Evolutionary conservation across 805 yeast genomes (phyloP).

Genomic region (Wickerhamiella azyma): DNA sequence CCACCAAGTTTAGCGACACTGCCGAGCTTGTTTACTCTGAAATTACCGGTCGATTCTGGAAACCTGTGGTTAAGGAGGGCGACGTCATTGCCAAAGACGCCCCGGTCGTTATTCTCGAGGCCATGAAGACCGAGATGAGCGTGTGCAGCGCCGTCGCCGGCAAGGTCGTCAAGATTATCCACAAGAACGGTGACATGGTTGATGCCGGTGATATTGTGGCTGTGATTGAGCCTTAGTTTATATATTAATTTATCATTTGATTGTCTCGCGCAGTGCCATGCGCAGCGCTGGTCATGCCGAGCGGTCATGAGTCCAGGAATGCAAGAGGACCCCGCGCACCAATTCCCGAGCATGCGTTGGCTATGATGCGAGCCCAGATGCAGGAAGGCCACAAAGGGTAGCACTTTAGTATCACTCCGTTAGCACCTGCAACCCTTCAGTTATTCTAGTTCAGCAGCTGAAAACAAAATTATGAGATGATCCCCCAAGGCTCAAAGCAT

Average conservation of each 20-base stretch:
- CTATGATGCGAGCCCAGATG: too few species aligned
- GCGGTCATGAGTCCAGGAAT: too few species aligned
- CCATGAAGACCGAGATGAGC: constrained; percentile 97
- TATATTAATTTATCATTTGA: neutral
- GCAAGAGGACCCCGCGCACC: too few species aligned
- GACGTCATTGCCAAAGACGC: constrained; percentile 61
- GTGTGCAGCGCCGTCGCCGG: constrained; percentile 47
- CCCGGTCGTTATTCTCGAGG: constrained; percentile 80
- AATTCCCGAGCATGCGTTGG: too few species aligned
- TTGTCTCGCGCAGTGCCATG: too few species aligned
- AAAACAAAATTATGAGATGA: too few species aligned
- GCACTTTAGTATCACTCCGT: too few species aligned
- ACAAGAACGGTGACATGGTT: constrained; percentile 86
- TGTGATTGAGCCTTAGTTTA: constrained; percentile 39
- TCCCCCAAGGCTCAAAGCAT: too few species aligned
- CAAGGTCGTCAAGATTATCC: constrained; percentile 31
- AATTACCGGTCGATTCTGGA: constrained; percentile 94
- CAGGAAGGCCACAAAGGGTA: too few species aligned
- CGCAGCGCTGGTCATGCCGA: too few species aligned
- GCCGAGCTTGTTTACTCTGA: constrained; percentile 85
- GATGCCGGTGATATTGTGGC: constrained; percentile 94
- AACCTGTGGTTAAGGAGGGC: constrained; percentile 68
- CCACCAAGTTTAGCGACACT: constrained; percentile 54
- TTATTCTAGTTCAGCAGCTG: too few species aligned
- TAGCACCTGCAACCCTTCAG: too few species aligned